phyloP scores from a whole-genome alignment of 352 stramenopile species.

The Phytophthora podocarpi region DNA sequence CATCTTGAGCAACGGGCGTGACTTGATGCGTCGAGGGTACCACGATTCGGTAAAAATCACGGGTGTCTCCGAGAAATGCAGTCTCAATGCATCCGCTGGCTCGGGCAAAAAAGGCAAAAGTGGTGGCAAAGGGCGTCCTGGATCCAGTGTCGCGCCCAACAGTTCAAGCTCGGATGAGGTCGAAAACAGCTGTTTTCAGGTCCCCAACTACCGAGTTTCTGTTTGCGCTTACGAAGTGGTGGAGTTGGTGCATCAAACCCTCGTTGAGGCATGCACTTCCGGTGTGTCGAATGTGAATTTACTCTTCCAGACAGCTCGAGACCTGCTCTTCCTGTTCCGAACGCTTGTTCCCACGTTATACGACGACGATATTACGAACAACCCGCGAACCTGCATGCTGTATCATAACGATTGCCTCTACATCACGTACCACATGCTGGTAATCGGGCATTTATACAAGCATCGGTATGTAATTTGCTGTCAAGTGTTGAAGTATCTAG shows the following conservation, averaged over 20 bases:
- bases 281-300: conserved; percentile 50
- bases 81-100: conserved; percentile 42
- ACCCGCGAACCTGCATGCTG: conserved; percentile 73
- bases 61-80: conserved; percentile 58
- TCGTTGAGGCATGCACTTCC: conserved; percentile 62
- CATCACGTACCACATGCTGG: conserved; percentile 81
- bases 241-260: conserved; percentile 65
- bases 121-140: conserved; percentile 3
- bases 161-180: conserved; percentile 30
- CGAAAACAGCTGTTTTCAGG: conserved; percentile 63
- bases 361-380: conserved; percentile 66
- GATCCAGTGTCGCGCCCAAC: conserved; percentile 1
- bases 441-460: conserved; percentile 78
- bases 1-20: conserved; percentile 56
- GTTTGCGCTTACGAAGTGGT: conserved; percentile 63
- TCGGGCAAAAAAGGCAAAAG: conserved; percentile 46
- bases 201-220: conserved; percentile 68
- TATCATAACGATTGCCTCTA: conserved; percentile 89
- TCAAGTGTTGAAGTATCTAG: background rate
- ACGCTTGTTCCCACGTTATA: conserved; percentile 72
- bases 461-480: conserved; percentile 40
- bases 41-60: conserved; percentile 67
- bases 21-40: conserved; percentile 64
- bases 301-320: conserved; percentile 82
- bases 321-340: conserved; percentile 77